A percentile compares a stretch with the other conserved stretches of the same genome.
Conservation (phyloP, 805 yeast genomes). For the Isabelozyma pseudorhagii region DNA sequence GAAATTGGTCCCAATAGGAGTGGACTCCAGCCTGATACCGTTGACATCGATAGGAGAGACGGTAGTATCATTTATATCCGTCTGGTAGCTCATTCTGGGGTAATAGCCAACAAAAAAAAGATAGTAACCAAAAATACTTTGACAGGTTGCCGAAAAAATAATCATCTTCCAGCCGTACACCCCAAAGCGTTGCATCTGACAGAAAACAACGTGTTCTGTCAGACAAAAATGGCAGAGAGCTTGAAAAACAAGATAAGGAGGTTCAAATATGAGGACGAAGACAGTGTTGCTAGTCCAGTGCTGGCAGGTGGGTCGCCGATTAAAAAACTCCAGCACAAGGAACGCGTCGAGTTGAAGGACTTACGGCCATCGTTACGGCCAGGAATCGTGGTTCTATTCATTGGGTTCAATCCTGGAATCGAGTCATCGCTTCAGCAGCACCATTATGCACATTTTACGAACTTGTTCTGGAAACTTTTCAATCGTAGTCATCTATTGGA, state of each 20-base stretch:
- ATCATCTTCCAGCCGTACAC: background rate
- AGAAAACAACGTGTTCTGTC: background rate
- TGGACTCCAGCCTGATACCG: slow-evolving; percentile 13
- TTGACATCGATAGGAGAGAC: slow-evolving; percentile 9
- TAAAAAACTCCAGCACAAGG: background rate
- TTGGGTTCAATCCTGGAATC: slow-evolving; percentile 74
- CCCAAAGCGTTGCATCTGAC: background rate
- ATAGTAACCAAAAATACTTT: background rate
- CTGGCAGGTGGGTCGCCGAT: background rate
- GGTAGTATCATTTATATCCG: background rate
- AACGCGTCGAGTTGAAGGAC: slow-evolving; percentile 10
- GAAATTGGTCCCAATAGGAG: slow-evolving; percentile 9
- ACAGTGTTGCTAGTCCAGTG: background rate
- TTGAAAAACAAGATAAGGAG: slow-evolving; percentile 11
- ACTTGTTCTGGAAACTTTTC: slow-evolving; percentile 65
- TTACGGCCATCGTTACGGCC: slow-evolving; percentile 29
- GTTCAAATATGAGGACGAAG: slow-evolving; percentile 10
- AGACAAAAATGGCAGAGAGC: background rate
- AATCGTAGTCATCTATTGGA: slow-evolving; percentile 48
- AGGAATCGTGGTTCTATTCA: slow-evolving; percentile 44
- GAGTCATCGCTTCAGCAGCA: slow-evolving; percentile 61
- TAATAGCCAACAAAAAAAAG: background rate
- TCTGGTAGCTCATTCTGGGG: background rate
- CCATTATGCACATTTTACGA: slow-evolving; percentile 69
- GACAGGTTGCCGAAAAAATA: too few relatives aligned